phyloP scores from a whole-genome alignment of 2,329 filamentous ascomycete species.

The Aspergillus amoenus region DNA sequence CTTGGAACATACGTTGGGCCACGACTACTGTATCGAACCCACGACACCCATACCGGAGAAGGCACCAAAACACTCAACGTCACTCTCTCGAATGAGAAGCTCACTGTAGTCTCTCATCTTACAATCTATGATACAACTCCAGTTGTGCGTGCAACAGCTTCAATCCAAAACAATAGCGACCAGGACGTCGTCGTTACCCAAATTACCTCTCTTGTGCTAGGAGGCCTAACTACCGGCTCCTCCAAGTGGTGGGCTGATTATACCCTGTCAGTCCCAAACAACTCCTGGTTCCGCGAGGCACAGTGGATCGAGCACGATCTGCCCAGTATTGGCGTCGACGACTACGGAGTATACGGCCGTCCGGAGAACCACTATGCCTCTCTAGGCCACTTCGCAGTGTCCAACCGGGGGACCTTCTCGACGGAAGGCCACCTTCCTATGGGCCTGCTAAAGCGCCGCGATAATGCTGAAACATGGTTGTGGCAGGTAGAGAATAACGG shows the following conservation, averaged over 20 bases:
- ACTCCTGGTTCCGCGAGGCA: slow-evolving; percentile 36
- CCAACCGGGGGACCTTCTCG: slow-evolving; percentile 31
- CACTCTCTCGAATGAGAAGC: slow-evolving; percentile 16
- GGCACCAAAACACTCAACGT: slow-evolving; percentile 17
- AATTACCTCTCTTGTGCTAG: slow-evolving; percentile 24
- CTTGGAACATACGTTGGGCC: slow-evolving; percentile 22
- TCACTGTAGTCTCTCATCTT: slow-evolving; percentile 22
- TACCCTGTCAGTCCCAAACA: slow-evolving; percentile 22
- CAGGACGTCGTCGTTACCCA: slow-evolving; percentile 19
- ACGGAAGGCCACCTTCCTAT: slow-evolving; percentile 31
- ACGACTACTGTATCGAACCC: slow-evolving; percentile 24
- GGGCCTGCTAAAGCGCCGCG: slow-evolving; percentile 25
- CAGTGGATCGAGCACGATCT: slow-evolving; percentile 31
- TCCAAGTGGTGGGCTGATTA: slow-evolving; percentile 26
- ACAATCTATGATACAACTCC: slow-evolving; percentile 18
- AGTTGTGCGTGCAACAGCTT: slow-evolving; percentile 21
- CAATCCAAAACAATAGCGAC: slow-evolving; percentile 20
- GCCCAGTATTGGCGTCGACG: slow-evolving; percentile 30
- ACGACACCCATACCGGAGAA: slow-evolving; percentile 3
- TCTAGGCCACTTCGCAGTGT: slow-evolving; percentile 21
- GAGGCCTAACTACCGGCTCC: slow-evolving; percentile 18
- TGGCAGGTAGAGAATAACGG: slow-evolving; percentile 41
- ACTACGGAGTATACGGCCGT: slow-evolving; percentile 22
- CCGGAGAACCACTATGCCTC: slow-evolving; percentile 20
- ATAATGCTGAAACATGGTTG: slow-evolving; percentile 29